Base-by-base conservation (phyloP, 768 basidiomycete genomes). In the Amanita rimosa region DNA sequence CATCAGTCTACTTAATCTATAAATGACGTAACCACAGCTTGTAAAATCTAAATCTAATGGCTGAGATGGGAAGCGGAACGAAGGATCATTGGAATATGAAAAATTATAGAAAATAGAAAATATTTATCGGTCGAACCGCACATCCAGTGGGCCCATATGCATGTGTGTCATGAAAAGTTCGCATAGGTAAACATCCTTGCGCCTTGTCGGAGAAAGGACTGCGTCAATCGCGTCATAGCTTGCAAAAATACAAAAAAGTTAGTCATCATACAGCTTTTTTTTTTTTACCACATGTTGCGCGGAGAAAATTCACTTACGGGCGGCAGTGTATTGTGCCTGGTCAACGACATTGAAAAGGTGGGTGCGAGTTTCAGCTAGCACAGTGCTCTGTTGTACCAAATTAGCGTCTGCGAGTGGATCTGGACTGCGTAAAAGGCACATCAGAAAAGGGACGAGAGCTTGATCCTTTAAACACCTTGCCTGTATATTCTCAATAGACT, bases 261-360 rank as follows among this genome's bases (percentile, higher is more conserved):
- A n/a, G n/a, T n/a, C n/a, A n/a, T n/a, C n/a, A n/a, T n/a, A n/a
- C n/a, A n/a, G n/a, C n/a, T n/a, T n/a, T n/a, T n/a, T n/a, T n/a
- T n/a, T n/a, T n/a, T 24, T 11, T 6, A 22, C 24, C 10, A 26
- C 27, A 27, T 26, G 22, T 14, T 10, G 17, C 26, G n/a, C 7
- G 8, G n/a, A n/a, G n/a, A n/a, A 11, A 13, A 21, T 45, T 33
- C 37, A 65, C 87, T 66, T 64, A 93, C 92, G 76, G 52, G 82
- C 83, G 44, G 87, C 89, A 52, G 76, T 70, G 64, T 95, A 96
- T 57, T 81, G 73, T 50, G 73, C 67, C 58, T 83, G 76, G 14
- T 82, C 69, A 27, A 86, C 70, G 48, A 92, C 89, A 44, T 91
- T 85, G 64, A 96, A 94, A 2, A 81, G 61, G 42, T 75, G 69